phyloP scores from a whole-genome alignment of 1,284 basidiomycete species.

The Pseudozyma hubeiensis region DNA sequence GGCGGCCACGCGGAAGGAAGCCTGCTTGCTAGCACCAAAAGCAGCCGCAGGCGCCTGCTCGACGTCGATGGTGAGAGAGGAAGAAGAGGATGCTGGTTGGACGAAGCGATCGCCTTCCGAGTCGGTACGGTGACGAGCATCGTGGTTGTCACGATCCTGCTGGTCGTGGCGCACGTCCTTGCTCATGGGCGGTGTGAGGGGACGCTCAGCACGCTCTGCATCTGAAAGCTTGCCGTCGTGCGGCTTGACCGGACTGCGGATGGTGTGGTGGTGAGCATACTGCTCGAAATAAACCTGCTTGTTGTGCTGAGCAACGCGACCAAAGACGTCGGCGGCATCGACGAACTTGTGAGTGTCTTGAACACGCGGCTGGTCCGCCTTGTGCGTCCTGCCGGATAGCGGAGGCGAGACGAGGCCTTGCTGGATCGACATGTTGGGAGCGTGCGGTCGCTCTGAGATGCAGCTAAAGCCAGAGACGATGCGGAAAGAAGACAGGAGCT shows the following conservation, averaged over 20 bases:
- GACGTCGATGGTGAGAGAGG: not conserved
- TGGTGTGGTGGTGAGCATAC: constrained; percentile 11
- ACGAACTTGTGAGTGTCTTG: constrained; percentile 14
- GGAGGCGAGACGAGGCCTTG: constrained; percentile 43
- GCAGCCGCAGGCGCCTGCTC: not conserved
- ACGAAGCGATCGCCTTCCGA: constrained; percentile 18
- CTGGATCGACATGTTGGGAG: constrained; percentile 33
- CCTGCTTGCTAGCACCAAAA: not conserved
- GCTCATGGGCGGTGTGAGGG: constrained; percentile 49
- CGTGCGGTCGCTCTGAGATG: not conserved
- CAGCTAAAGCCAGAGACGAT: too few species aligned
- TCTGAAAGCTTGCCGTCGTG: constrained; percentile 13
- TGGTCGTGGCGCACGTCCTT: constrained; percentile 41
- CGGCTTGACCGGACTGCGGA: constrained; percentile 40
- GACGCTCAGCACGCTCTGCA: constrained; percentile 19
- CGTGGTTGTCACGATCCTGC: constrained; percentile 8
- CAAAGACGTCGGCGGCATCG: constrained; percentile 26
- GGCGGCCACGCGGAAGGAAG: not conserved
- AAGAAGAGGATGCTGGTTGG: constrained; percentile 6
- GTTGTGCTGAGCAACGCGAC: constrained; percentile 1
- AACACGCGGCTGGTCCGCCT: constrained; percentile 29
- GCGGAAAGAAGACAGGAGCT: not conserved
- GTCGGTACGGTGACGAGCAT: constrained; percentile 23
- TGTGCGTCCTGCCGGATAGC: constrained; percentile 30
- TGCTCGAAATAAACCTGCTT: constrained; percentile 7